A percentile compares a stretch with the other conserved stretches of the same genome.
Evolutionary conservation across 805 yeast species (phyloP).

Genomic region (Metschnikowia picachoensis): DNA sequence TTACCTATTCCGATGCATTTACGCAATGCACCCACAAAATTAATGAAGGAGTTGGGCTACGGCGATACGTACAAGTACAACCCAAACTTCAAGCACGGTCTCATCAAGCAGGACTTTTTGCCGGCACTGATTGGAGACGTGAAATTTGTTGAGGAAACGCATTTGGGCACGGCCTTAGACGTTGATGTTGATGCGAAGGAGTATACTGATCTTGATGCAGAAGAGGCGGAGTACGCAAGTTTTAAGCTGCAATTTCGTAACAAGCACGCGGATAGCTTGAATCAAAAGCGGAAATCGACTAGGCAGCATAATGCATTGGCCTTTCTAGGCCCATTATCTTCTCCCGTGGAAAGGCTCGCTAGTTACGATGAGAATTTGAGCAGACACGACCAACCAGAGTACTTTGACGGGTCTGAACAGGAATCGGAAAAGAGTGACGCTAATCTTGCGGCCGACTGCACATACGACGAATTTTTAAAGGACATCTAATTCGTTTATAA

Average conservation of each 20-base stretch:
- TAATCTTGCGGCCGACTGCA: slow-evolving; percentile 27
- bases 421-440: slow-evolving; percentile 27
- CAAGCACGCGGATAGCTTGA: neutral
- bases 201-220: slow-evolving; percentile 7
- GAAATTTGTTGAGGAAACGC: slow-evolving; percentile 52
- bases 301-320: neutral
- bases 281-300: neutral
- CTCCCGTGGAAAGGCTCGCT: slow-evolving; percentile 13
- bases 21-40: slow-evolving; percentile 88
- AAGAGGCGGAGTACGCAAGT: slow-evolving; percentile 13
- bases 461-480: slow-evolving; percentile 33
- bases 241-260: slow-evolving; percentile 10
- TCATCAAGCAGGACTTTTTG: slow-evolving; percentile 68
- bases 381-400: slow-evolving; percentile 37
- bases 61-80: slow-evolving; percentile 84
- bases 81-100: slow-evolving; percentile 72
- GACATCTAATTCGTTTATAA: neutral
- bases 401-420: slow-evolving; percentile 29
- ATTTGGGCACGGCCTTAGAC: slow-evolving; percentile 43
- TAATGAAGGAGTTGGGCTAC: slow-evolving; percentile 88
- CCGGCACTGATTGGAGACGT: slow-evolving; percentile 49
- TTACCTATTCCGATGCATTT: slow-evolving; percentile 77
- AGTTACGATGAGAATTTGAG: slow-evolving; percentile 31
- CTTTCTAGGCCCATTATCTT: slow-evolving; percentile 5
- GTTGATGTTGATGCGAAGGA: slow-evolving; percentile 9